A percentile compares a stretch with the other conserved stretches of the same genome.
phyloP scores from a whole-genome alignment of 2,329 filamentous ascomycete species.

The Coniella vitis region DNA sequence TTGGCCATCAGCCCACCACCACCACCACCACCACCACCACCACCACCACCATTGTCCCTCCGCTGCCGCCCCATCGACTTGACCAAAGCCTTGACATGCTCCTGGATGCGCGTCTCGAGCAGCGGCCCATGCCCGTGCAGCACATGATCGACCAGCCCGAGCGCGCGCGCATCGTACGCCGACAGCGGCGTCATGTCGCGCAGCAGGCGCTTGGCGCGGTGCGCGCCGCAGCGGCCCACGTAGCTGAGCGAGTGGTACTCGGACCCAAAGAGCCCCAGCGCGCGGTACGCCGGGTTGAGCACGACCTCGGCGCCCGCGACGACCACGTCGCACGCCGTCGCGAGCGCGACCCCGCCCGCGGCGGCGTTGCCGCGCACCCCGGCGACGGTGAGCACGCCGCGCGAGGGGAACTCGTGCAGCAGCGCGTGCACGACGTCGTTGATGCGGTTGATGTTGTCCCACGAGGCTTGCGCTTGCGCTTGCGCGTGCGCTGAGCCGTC shows the following conservation, averaged over 20 bases:
- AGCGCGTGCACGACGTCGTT: slow-evolving; percentile 33
- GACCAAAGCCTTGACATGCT: slow-evolving; percentile 28
- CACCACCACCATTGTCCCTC: no score
- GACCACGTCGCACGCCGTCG: slow-evolving; percentile 30
- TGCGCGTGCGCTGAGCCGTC: no score
- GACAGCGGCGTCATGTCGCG: slow-evolving; percentile 32
- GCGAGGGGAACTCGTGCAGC: slow-evolving; percentile 29
- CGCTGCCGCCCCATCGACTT: background rate
- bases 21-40: no score
- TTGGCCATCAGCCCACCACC: no score
- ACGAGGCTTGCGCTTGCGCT: slow-evolving; percentile 32
- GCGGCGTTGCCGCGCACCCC: slow-evolving; percentile 35
- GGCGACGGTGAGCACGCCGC: slow-evolving; percentile 30
- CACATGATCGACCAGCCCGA: slow-evolving; percentile 33
- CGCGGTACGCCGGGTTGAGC: slow-evolving; percentile 35
- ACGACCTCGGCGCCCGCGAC: slow-evolving; percentile 31
- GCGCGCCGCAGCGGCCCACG: slow-evolving; percentile 28
- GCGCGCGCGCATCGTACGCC: slow-evolving; percentile 29
- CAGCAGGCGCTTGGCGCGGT: slow-evolving; percentile 25
- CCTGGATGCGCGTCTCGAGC: slow-evolving; percentile 29
- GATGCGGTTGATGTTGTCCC: slow-evolving; percentile 38
- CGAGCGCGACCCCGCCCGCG: slow-evolving; percentile 36
- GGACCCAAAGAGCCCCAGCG: slow-evolving; percentile 30
- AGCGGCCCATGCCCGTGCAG: slow-evolving; percentile 26
- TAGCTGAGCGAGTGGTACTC: slow-evolving; percentile 36